Percentiles rank a stretch among this genome's conserved stretches.
These are phyloP conservation scores for Aspergillus sclerotiicarbonarius DNA, from an alignment of 495 filamentous ascomycete genomes.

Conservation along the genomic window DNA sequence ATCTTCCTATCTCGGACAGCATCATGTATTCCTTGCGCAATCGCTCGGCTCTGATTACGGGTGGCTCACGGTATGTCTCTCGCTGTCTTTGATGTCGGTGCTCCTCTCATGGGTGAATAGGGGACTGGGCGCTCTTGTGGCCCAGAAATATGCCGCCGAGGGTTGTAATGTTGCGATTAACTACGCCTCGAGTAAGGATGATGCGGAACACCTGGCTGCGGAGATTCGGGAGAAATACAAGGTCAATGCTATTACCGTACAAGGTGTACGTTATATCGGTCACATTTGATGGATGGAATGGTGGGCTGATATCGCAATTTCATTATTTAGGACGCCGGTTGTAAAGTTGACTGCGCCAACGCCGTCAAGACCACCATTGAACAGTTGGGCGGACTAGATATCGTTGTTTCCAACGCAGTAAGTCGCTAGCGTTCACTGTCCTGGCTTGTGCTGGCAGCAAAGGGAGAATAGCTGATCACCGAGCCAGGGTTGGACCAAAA, in stretches of 20 bases:
- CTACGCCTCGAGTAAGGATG: slow-evolving; percentile 54
- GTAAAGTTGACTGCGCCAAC: slow-evolving; percentile 52
- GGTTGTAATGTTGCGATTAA: slow-evolving; percentile 71
- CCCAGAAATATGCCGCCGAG: slow-evolving; percentile 62
- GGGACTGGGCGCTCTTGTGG: slow-evolving; percentile 64
- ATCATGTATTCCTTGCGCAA: slow-evolving; percentile 64
- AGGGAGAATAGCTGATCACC: slow-evolving; percentile 2
- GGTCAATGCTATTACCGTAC: slow-evolving; percentile 55
- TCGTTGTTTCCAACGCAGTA: slow-evolving; percentile 71
- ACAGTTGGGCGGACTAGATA: slow-evolving; percentile 64
- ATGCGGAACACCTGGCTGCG: slow-evolving; percentile 54
- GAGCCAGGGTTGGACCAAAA: slow-evolving; percentile 63
- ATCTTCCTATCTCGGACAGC: background rate
- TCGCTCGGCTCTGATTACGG: slow-evolving; percentile 64
- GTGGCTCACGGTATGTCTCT: background rate
- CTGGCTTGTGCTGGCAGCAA: background rate
- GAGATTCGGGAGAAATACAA: slow-evolving; percentile 50
- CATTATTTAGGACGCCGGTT: slow-evolving; percentile 52
- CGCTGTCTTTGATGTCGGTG: background rate
- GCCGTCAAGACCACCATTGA: slow-evolving; percentile 56
- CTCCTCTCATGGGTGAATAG: slow-evolving; percentile 29
- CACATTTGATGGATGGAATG: background rate
- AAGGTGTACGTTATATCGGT: slow-evolving; percentile 50
- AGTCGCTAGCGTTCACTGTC: slow-evolving; percentile 19
- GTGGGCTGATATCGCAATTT: background rate